Base-by-base conservation (phyloP, 2,329 filamentous ascomycete genomes). In the Xylaria hypoxylon region DNA sequence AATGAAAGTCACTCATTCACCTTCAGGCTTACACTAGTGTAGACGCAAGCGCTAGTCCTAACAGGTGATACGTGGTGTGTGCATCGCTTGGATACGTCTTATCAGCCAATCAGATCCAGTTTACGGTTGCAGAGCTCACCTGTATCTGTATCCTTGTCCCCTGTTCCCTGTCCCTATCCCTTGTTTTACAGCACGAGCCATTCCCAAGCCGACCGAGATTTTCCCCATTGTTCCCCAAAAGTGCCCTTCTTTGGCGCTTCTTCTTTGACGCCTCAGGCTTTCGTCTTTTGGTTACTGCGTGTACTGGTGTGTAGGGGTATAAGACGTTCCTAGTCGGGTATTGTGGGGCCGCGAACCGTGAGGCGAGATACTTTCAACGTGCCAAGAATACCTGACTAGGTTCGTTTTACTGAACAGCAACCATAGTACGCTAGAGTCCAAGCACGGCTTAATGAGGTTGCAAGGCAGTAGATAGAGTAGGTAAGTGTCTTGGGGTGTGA, bases 181-280 rank as follows among this genome's bases (percentile, higher is more conserved):
- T 59, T 62, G 57, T 64, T 58, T 52, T 50, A 42, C 61, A 47
- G 59, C 53, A 53, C 59, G 59, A 53, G 62, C 65, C 53, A 68
- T 66, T 48, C 59, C 62, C 48, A 52, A 56, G 59, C 45, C 59
- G 50, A 45, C 55, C 45, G 53, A 66, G 55, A 57, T 19, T 56
- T 53, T n/a, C 38, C 47, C 48, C 44, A 38, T 47, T 44, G 26
- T 62, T 51, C 13, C 35, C 55, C 42, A n/a, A 47, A 44, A 8
- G 19, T 55, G 28, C 28, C 42, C 35, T 64, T 19, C 28, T 31
- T 5, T 8, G 5, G 8, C 8, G 28, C 35, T 15, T 11, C 5
- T 38, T 15, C 13, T 38, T 68, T 47, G 61, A 52, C 56, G 52
- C 65, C 63, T 68, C 63, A 60, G 59, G 62, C 48, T 40, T 58